These are phyloP conservation scores for Phylloporus sp. DNA, from an alignment of 768 basidiomycete genomes.

Conservation along the genomic window DNA sequence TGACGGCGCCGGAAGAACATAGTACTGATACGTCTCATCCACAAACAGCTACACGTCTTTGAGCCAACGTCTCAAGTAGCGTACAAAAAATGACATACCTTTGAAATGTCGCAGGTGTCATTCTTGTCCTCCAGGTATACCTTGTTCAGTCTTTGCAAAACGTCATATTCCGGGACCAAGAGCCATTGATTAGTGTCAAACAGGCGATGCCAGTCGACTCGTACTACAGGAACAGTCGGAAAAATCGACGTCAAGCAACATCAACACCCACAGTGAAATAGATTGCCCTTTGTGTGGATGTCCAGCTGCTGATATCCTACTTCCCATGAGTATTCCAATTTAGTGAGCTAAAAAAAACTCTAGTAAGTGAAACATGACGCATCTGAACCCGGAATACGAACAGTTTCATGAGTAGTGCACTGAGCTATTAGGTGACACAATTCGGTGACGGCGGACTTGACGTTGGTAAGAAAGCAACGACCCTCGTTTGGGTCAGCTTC, in stretches of 20 bases:
- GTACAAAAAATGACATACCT: not conserved
- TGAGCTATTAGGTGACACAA: not conserved
- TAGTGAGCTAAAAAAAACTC: not conserved
- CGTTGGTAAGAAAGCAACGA: not conserved
- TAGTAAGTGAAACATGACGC: no score
- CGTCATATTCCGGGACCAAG: not conserved
- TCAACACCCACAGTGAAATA: not conserved
- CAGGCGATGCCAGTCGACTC: not conserved
- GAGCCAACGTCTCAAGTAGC: not conserved
- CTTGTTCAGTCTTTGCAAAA: not conserved
- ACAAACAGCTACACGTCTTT: not conserved
- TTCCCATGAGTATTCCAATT: slow-evolving; percentile 1
- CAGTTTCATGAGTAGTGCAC: not conserved
- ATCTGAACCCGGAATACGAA: no score
- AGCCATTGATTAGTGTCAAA: not conserved
- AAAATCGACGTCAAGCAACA: not conserved
- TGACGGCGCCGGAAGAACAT: not conserved
- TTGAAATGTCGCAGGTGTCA: not conserved
- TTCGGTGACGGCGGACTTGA: not conserved
- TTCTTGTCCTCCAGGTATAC: not conserved
- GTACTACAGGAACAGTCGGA: not conserved
- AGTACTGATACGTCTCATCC: not conserved
- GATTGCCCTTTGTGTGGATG: not conserved
- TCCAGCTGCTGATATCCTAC: not conserved
- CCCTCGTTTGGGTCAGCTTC: no score